These are phyloP conservation scores for Narthecium ossifragum DNA, from an alignment of 106 monocot genomes.

Conservation along the genomic window DNA sequence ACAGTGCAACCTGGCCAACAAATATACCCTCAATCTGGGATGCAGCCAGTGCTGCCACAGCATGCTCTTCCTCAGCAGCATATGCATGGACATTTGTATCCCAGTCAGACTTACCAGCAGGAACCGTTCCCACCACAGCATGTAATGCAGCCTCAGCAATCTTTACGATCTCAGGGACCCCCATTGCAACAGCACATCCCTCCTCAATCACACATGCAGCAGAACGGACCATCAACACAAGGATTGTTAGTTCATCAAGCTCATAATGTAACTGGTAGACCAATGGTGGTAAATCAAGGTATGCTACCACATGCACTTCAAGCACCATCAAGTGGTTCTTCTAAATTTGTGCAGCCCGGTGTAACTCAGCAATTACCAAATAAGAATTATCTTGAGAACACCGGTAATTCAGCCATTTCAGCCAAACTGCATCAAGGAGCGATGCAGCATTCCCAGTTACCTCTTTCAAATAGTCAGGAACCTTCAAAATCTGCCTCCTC, in stretches of 20 bases:
- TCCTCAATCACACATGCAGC: background rate
- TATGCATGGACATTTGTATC: slow-evolving; percentile 8
- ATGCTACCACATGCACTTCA: slow-evolving; percentile 18
- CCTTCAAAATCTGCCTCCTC: background rate
- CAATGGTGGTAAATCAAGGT: slow-evolving; percentile 7
- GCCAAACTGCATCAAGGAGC: background rate
- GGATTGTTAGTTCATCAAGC: slow-evolving; percentile 12
- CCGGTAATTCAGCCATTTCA: background rate
- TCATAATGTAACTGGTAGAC: slow-evolving; percentile 9
- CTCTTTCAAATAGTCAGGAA: slow-evolving; percentile 17
- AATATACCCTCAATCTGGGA: slow-evolving; percentile 23
- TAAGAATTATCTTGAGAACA: slow-evolving; percentile 7
- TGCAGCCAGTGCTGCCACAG: slow-evolving; percentile 29
- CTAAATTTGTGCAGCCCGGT: slow-evolving; percentile 9
- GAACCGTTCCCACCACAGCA: slow-evolving; percentile 26
- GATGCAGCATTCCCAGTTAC: slow-evolving; percentile 7
- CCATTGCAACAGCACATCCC: background rate
- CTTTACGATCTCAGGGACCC: slow-evolving; percentile 30
- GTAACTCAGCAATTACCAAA: slow-evolving; percentile 23
- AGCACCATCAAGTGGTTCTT: slow-evolving; percentile 8
- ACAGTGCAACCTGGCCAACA: slow-evolving; percentile 30
- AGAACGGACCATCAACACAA: slow-evolving; percentile 19
- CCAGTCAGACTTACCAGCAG: slow-evolving; percentile 22
- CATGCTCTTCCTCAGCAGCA: slow-evolving; percentile 24
- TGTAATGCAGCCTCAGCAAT: slow-evolving; percentile 20